Percentiles rank a stretch among this genome's conserved stretches.
Conservation (phyloP, 805 yeast genomes). For the Pichia rugopelliculosa region DNA sequence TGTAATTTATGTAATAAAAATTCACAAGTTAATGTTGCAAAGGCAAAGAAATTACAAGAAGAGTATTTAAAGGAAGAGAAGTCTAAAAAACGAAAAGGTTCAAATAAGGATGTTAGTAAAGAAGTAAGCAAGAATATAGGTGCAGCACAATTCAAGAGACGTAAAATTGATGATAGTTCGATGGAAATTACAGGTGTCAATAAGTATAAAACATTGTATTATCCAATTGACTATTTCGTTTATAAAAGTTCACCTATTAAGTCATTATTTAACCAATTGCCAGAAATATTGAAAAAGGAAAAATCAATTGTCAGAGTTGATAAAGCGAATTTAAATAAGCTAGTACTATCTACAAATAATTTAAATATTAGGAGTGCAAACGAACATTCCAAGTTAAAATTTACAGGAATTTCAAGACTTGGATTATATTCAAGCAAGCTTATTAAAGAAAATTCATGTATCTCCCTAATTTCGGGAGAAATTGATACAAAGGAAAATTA, state of each 20-base stretch:
- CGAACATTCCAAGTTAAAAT: slow-evolving; percentile 52
- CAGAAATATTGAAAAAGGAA: slow-evolving; percentile 18
- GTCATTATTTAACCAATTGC: slow-evolving; percentile 22
- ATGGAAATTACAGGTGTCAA: slow-evolving; percentile 39
- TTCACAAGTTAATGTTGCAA: slow-evolving; percentile 35
- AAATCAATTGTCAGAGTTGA: slow-evolving; percentile 18
- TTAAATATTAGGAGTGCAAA: slow-evolving; percentile 45
- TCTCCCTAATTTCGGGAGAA: slow-evolving; percentile 68
- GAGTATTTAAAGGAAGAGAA: slow-evolving; percentile 20
- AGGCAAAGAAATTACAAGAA: slow-evolving; percentile 29
- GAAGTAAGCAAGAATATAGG: slow-evolving; percentile 4
- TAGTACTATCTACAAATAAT: slow-evolving; percentile 5
- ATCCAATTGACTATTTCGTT: slow-evolving; percentile 38
- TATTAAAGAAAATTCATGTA: slow-evolving; percentile 40
- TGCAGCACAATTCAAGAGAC: slow-evolving; percentile 19
- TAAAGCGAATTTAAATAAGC: slow-evolving; percentile 22
- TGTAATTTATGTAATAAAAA: slow-evolving; percentile 66
- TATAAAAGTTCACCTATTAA: slow-evolving; percentile 33
- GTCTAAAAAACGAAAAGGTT: slow-evolving; percentile 26
- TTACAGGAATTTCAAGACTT: slow-evolving; percentile 60
- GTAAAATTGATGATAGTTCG: slow-evolving; percentile 28
- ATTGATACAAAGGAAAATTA: slow-evolving; percentile 60
- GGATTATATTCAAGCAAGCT: slow-evolving; percentile 45
- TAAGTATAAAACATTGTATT: slow-evolving; percentile 47
- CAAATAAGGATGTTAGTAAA: slow-evolving; percentile 1